Evolutionary conservation across 2,329 filamentous ascomycete species (phyloP), one percentile per base, ranked within the genome.

Genomic region (Colletotrichum trifolii): DNA sequence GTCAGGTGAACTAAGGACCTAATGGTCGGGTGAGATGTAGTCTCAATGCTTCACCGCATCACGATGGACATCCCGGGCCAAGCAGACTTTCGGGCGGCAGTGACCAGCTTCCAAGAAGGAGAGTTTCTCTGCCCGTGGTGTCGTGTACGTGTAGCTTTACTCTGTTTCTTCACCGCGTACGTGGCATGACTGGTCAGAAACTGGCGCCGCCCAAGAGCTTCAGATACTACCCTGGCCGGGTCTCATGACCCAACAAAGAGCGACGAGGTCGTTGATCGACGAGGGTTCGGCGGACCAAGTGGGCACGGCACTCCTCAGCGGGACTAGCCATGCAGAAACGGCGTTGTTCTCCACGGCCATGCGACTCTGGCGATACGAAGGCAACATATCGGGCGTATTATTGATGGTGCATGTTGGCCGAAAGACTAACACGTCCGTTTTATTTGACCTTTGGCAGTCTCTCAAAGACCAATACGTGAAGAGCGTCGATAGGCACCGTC

Each of bases 41-140:
- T n/a, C n/a, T n/a, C n/a, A n/a, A 35, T 17, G 35, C 35, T 38
- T 65, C 62, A 62, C 62, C 62, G 62, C 52, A 62, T 49, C 52
- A 6, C 39, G 39, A 5, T 1, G 2, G 3, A 42, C 25, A 25
- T 1, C 25, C 4, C 25, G 25, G 25, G 25, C 25, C 25, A 25
- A 25, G 25, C 25, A 25, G 25, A 25, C 3, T 25, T 25, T 25
- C 25, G 25, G 25, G 3, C 25, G 25, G 1, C 25, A 25, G 25
- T 25, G 4, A 25, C 25, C 25, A 25, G 25, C 4, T 25, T 25
- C 25, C 25, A 25, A 25, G 25, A 25, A 25, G 25, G 25, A 25
- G 4, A 25, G 4, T 25, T 25, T 25, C 25, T 15, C 34, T 60
- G 43, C 33, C 35, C 50, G 43, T 39, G 42, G 57, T 55, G 50